Evolutionary conservation across 2,329 filamentous ascomycete species (phyloP).

Genomic region (Exophiala bonariae): DNA sequence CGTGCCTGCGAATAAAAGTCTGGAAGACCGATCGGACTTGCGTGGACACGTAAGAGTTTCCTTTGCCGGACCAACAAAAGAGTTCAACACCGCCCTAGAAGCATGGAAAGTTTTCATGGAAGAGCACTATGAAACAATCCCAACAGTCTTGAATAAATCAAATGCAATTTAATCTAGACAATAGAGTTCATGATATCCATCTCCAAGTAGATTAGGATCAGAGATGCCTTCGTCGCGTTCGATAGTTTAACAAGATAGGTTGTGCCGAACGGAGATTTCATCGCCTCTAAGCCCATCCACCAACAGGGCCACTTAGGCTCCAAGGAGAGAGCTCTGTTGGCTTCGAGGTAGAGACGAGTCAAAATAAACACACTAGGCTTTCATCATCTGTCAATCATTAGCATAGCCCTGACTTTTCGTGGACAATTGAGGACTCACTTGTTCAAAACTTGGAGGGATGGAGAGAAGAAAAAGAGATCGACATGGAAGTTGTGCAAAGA

Average conservation of each 20-base stretch:
- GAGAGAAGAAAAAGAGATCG: slow-evolving; percentile 61
- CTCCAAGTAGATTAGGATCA: slow-evolving; percentile 68
- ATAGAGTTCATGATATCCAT: slow-evolving; percentile 23
- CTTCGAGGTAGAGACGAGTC: slow-evolving; percentile 70
- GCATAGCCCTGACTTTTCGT: background rate
- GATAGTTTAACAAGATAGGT: slow-evolving; percentile 89
- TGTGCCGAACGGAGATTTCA: slow-evolving; percentile 99
- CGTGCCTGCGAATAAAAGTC: slow-evolving; percentile 71
- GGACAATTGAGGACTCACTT: slow-evolving; percentile 63
- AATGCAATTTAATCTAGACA: background rate
- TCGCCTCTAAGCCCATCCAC: slow-evolving; percentile 59
- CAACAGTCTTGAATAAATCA: slow-evolving; percentile 21
- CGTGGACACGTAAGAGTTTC: slow-evolving; percentile 75
- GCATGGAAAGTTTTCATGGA: slow-evolving; percentile 56
- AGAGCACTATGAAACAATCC: slow-evolving; percentile 55
- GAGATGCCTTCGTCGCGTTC: slow-evolving; percentile 84
- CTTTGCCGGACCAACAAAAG: slow-evolving; percentile 69
- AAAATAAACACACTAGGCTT: slow-evolving; percentile 95
- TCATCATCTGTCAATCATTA: slow-evolving; percentile 61
- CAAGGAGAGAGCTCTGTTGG: slow-evolving; percentile 76
- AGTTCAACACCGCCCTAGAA: slow-evolving; percentile 66
- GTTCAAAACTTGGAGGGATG: slow-evolving; percentile 99
- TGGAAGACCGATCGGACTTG: slow-evolving; percentile 67
- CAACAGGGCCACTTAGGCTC: slow-evolving; percentile 87
- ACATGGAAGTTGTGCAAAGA: slow-evolving; percentile 31